Percentiles rank a stretch among this genome's conserved stretches.
phyloP scores from a whole-genome alignment of 495 filamentous ascomycete genomes.

The Talaromyces ruber region DNA sequence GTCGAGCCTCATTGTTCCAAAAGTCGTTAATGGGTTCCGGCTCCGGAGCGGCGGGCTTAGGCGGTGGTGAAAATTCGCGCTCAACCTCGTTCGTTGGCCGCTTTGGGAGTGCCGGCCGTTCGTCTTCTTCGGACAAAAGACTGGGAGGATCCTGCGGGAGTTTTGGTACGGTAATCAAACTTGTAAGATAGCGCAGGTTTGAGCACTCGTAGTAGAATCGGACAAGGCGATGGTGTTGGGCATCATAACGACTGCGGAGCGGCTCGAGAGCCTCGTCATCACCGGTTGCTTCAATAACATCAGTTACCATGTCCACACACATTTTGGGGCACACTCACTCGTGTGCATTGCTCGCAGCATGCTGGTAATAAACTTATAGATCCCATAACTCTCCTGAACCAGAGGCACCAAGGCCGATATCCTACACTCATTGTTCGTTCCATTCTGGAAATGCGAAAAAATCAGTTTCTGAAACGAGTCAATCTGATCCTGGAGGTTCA shows the following conservation, averaged over 20 bases:
- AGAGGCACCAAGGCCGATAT: constrained; percentile 90
- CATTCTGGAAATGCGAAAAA: constrained; percentile 87
- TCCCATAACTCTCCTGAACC: constrained; percentile 96
- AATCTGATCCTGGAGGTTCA: constrained; percentile 95
- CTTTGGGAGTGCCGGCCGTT: constrained; percentile 73
- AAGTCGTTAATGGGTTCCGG: constrained; percentile 96
- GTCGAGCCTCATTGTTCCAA: constrained; percentile 85
- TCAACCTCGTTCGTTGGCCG: constrained; percentile 61
- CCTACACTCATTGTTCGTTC: constrained; percentile 89
- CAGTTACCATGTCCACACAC: background rate
- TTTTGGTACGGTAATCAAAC: constrained; percentile 91
- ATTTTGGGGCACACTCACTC: constrained; percentile 42
- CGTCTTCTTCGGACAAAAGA: constrained; percentile 69
- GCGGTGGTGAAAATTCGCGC: constrained; percentile 50
- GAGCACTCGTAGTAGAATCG: constrained; percentile 99
- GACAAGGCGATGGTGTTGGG: constrained; percentile 89
- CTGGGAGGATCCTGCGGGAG: constrained; percentile 91
- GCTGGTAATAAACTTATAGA: constrained; percentile 93
- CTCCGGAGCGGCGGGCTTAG: constrained; percentile 55
- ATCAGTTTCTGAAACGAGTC: constrained; percentile 97
- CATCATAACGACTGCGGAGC: constrained; percentile 78
- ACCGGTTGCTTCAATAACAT: constrained; percentile 56
- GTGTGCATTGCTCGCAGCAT: constrained; percentile 97
- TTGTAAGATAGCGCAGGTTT: constrained; percentile 91
- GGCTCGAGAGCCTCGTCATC: constrained; percentile 94